These are phyloP conservation scores for Anthracocystis panici-leucophaei DNA, from an alignment of 1,284 basidiomycete genomes.

Conservation along the genomic window DNA sequence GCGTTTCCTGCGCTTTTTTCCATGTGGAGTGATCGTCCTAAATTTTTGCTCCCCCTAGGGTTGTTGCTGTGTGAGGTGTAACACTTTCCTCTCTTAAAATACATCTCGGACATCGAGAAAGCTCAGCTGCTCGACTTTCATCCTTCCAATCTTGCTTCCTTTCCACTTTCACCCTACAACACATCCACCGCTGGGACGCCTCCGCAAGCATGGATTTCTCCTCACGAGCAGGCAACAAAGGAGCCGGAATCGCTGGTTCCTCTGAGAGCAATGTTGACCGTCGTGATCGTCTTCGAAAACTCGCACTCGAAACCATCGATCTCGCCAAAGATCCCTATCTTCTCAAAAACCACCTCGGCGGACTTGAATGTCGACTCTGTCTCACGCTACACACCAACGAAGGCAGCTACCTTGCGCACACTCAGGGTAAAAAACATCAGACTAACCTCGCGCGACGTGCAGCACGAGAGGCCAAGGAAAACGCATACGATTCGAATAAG, in stretches of 20 bases:
- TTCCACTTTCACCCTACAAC: not conserved
- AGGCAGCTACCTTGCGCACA: slow-evolving; percentile 98
- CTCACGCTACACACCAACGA: slow-evolving; percentile 98
- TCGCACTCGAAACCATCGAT: slow-evolving; percentile 73
- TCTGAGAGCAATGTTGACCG: slow-evolving; percentile 95
- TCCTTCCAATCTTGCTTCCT: not conserved
- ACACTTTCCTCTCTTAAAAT: not conserved
- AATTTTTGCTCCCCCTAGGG: not conserved
- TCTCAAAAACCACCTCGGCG: slow-evolving; percentile 94
- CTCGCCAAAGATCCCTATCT: slow-evolving; percentile 88
- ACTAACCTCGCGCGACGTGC: slow-evolving; percentile 96
- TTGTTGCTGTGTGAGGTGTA: not conserved
- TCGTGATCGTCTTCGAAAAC: slow-evolving; percentile 91
- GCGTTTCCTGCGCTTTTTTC: slow-evolving; percentile 17
- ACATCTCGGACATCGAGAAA: slow-evolving; percentile 29
- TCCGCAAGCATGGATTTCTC: slow-evolving; percentile 63
- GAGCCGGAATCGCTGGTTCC: slow-evolving; percentile 76
- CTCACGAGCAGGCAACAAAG: slow-evolving; percentile 69
- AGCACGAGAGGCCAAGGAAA: slow-evolving; percentile 91
- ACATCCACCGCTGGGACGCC: not conserved
- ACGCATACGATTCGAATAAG: slow-evolving; percentile 67
- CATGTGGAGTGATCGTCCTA: slow-evolving; percentile 53
- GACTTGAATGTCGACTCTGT: slow-evolving; percentile 96
- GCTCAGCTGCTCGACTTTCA: slow-evolving; percentile 8
- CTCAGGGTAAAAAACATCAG: slow-evolving; percentile 99